Evolutionary conservation across 2,329 filamentous ascomycete species (phyloP).

Genomic region (Thermochaetoides dissita): DNA sequence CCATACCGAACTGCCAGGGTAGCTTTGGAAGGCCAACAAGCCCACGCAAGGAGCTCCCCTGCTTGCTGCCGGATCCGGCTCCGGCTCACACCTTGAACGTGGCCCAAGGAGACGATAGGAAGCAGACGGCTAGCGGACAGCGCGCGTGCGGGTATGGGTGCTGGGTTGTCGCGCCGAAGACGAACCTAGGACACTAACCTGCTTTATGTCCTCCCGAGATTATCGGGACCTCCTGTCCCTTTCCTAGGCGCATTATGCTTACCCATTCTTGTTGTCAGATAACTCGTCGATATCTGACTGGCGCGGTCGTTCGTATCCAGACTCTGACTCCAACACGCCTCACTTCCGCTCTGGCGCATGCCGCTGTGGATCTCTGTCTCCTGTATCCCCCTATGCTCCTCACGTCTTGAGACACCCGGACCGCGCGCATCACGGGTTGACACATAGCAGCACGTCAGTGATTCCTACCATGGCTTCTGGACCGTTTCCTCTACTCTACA

Average conservation of each 20-base stretch:
- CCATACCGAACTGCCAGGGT: slow-evolving; percentile 1
- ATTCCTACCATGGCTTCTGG: slow-evolving; percentile 13
- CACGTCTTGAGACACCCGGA: slow-evolving; percentile 5
- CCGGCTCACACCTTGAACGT: slow-evolving; percentile 3
- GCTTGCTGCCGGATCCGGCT: slow-evolving; percentile 9
- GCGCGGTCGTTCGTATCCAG: slow-evolving; percentile 10
- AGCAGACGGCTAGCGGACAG: too few species aligned
- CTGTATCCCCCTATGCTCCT: background rate
- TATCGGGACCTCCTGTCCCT: slow-evolving; percentile 16
- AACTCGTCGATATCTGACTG: slow-evolving; percentile 27
- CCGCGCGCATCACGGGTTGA: slow-evolving; percentile 12
- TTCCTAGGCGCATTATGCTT: slow-evolving; percentile 18
- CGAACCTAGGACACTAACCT: slow-evolving; percentile 20
- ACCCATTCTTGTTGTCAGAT: slow-evolving; percentile 16
- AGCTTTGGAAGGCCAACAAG: background rate
- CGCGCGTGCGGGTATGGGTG: slow-evolving; percentile 9
- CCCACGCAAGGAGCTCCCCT: too few species aligned
- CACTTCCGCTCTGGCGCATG: slow-evolving; percentile 6
- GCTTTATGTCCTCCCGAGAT: slow-evolving; percentile 25
- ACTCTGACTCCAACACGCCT: background rate
- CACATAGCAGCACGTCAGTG: slow-evolving; percentile 15
- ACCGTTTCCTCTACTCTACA: slow-evolving; percentile 11
- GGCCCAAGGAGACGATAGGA: too few species aligned
- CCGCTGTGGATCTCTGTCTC: slow-evolving; percentile 1
- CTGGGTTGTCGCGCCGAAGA: slow-evolving; percentile 19